Evolutionary conservation across 192 early-diverging fungal genomes (phyloP).

Genomic region (Bifiguratus adelaidae): DNA sequence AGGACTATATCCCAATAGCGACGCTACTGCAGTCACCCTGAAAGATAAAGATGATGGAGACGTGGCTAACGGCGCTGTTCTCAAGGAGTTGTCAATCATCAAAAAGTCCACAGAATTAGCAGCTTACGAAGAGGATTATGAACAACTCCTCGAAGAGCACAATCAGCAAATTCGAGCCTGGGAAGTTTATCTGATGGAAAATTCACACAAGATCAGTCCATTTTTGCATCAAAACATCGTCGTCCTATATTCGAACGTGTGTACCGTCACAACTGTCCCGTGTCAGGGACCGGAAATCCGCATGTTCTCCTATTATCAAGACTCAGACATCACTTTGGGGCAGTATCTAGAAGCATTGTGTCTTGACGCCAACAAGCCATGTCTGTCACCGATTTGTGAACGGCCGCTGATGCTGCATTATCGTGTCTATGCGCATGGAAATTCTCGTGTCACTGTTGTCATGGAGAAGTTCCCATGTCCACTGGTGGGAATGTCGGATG

Average conservation of each 20-base stretch:
- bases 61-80: not conserved
- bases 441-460: slow-evolving; percentile 65
- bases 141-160: slow-evolving; percentile 29
- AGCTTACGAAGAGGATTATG: slow-evolving; percentile 25
- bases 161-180: slow-evolving; percentile 30
- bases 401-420: slow-evolving; percentile 73
- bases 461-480: slow-evolving; percentile 49
- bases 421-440: slow-evolving; percentile 79
- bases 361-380: slow-evolving; percentile 52
- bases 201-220: slow-evolving; percentile 47
- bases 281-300: slow-evolving; percentile 67
- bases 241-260: slow-evolving; percentile 62
- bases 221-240: slow-evolving; percentile 68
- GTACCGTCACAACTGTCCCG: slow-evolving; percentile 43
- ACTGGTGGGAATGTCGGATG: slow-evolving; percentile 54
- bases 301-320: slow-evolving; percentile 70
- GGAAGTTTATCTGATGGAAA: slow-evolving; percentile 43
- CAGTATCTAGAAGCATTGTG: slow-evolving; percentile 80
- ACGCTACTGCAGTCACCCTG: slow-evolving; percentile 7
- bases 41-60: not conserved
- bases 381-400: slow-evolving; percentile 61
- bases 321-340: slow-evolving; percentile 78
- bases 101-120: slow-evolving; percentile 15
- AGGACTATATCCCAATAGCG: slow-evolving; percentile 5
- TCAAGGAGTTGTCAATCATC: slow-evolving; percentile 7